phyloP scores from a whole-genome alignment of 2,329 filamentous ascomycete species.

The Ceratocystis diversiconidia region DNA sequence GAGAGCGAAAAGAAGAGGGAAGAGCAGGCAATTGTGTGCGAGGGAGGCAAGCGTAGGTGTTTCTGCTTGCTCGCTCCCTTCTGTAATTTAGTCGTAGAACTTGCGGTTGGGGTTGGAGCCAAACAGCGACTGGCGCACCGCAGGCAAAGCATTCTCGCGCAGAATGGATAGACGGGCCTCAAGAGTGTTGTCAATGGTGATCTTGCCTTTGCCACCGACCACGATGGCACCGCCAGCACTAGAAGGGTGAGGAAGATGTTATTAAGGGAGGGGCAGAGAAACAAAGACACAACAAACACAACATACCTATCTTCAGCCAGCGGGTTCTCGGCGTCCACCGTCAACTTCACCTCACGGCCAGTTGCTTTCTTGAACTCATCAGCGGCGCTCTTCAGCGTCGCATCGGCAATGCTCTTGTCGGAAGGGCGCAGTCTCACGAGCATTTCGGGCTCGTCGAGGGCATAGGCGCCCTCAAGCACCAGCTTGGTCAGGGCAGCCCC shows the following conservation, averaged over 20 bases:
- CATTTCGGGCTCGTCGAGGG: slow-evolving; percentile 67
- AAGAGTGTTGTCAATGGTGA: slow-evolving; percentile 97
- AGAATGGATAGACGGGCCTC: slow-evolving; percentile 79
- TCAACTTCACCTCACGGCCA: slow-evolving; percentile 53
- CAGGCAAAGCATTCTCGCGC: slow-evolving; percentile 70
- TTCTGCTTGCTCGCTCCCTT: too few relatives aligned
- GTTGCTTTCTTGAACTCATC: slow-evolving; percentile 72
- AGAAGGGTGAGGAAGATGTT: slow-evolving; percentile 18
- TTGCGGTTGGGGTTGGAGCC: slow-evolving; percentile 90
- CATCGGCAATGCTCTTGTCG: slow-evolving; percentile 62
- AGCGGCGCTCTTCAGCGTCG: slow-evolving; percentile 61
- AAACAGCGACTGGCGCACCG: slow-evolving; percentile 74
- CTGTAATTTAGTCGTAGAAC: slow-evolving; percentile 63
- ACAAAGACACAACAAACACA: background rate
- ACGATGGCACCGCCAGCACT: slow-evolving; percentile 69
- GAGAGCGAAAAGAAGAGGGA: too few relatives aligned
- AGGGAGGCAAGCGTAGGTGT: too few relatives aligned
- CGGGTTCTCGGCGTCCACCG: slow-evolving; percentile 64
- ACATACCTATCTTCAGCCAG: slow-evolving; percentile 72
- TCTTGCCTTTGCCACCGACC: slow-evolving; percentile 74
- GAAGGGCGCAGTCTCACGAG: slow-evolving; percentile 62
- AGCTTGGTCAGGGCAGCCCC: slow-evolving; percentile 61
- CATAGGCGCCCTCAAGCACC: slow-evolving; percentile 80
- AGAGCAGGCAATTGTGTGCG: too few relatives aligned
- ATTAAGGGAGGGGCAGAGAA: background rate